Evolutionary conservation across 345 rosid genomes (phyloP), one percentile per base, ranked within the genome.

Genomic region (Turnera subulata): DNA sequence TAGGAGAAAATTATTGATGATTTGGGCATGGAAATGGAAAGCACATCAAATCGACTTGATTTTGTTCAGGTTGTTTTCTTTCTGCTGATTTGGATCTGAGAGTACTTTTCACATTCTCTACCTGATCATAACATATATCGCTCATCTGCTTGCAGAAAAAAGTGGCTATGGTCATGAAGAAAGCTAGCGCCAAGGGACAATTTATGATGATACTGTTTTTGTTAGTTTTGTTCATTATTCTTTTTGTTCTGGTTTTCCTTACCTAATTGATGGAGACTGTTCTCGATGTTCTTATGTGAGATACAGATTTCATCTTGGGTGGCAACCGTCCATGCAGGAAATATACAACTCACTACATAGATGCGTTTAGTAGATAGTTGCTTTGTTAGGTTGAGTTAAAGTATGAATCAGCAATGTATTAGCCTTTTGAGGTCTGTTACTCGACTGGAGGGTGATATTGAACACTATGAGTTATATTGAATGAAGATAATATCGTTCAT

Each of bases 131-230:
- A 43, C 0, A 21, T 33, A n/a, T 57, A 17, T 29, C 16, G 23
- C 20, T 48, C 23, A 61, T 56, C 52, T 56, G 59, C 42, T 59
- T 72, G 72, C 96, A 92, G 97, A 93, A 93, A 81, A 93, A 88
- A 65, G 97, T 93, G 62, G 95, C 84, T 11, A 80, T 90, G 92
- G 95, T 93, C 54, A 93, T 93, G 99, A 93, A 87, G 87, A 93
- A 87, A 72, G 97, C 97, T 35, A 69, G 99, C 52, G 83, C 85
- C 8, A 93, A 88, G 80, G 97, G 96, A 10, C 99, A 93, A 68
- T 56, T 81, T 53, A 85, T 93, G 97, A 90, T 93, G 99, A 93
- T 87, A 59, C 51, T 85, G 61, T 85, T 85, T 75, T 73, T 93
- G 69, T 55, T 93, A 26, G 78, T 66, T 75, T 63, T 93, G 79